These are phyloP conservation scores for Flaveria ramosissima DNA, from an alignment of 129 eudicot species.

Conservation along the genomic window DNA sequence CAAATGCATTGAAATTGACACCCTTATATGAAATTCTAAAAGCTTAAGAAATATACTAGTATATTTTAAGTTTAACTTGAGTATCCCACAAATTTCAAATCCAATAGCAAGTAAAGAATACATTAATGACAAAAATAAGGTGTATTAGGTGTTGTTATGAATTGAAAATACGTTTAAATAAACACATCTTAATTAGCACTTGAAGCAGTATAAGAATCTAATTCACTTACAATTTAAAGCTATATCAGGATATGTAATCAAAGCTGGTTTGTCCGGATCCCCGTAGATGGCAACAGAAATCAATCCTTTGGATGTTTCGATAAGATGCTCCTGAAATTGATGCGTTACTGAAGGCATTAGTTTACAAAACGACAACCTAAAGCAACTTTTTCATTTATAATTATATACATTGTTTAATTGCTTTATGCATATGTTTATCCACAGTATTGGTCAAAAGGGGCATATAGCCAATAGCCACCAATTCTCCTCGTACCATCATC, in stretches of 20 bases:
- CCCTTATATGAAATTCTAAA: background rate
- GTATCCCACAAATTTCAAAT: constrained; percentile 16
- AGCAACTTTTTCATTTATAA: background rate
- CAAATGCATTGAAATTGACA: background rate
- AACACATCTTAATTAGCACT: background rate
- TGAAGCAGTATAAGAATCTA: background rate
- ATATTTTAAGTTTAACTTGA: background rate
- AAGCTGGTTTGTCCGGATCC: constrained; percentile 89
- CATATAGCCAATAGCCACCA: constrained; percentile 17
- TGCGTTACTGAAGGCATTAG: constrained; percentile 27
- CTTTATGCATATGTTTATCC: background rate
- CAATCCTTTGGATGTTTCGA: constrained; percentile 68
- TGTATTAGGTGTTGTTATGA: background rate
- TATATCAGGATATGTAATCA: constrained; percentile 87
- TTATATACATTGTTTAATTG: background rate
- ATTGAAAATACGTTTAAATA: background rate
- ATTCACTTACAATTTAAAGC: constrained; percentile 79
- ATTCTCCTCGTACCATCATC: constrained; percentile 22
- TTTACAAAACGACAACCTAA: constrained; percentile 25
- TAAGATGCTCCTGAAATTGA: constrained; percentile 67
- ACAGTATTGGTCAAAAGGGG: constrained; percentile 22
- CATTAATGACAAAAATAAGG: constrained; percentile 8
- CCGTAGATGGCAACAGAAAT: constrained; percentile 81
- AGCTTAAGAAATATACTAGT: background rate
- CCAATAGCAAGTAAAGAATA: constrained; percentile 12